phyloP scores from a whole-genome alignment of 1,139 yeast genomes.

The Yamadazyma mexicana region DNA sequence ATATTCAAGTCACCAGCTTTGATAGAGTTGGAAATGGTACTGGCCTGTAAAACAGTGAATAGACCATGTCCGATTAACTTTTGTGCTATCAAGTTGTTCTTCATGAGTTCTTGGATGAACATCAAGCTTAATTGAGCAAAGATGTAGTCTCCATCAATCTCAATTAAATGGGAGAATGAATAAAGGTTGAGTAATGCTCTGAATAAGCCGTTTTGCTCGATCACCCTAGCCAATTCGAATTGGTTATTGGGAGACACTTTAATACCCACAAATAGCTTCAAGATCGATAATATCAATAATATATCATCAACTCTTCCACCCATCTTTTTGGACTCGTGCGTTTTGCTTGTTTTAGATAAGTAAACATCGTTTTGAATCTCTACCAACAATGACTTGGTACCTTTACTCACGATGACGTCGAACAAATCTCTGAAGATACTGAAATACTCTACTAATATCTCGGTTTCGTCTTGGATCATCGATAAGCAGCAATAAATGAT shows the following conservation, averaged over 20 bases:
- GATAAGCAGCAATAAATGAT: constrained; percentile 52
- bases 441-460: constrained; percentile 46
- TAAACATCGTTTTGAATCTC: constrained; percentile 59
- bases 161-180: constrained; percentile 65
- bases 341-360: constrained; percentile 33
- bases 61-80: constrained; percentile 64
- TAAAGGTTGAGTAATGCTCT: constrained; percentile 64
- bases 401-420: constrained; percentile 58
- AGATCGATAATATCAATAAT: constrained; percentile 59
- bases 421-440: constrained; percentile 57
- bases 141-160: constrained; percentile 60
- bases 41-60: constrained; percentile 68
- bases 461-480: constrained; percentile 41
- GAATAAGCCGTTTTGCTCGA: constrained; percentile 61
- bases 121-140: constrained; percentile 74
- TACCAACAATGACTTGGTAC: constrained; percentile 53
- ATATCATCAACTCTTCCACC: constrained; percentile 62
- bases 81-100: constrained; percentile 64
- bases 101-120: constrained; percentile 68
- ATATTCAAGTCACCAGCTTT: constrained; percentile 66
- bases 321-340: constrained; percentile 29
- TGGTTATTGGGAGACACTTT: constrained; percentile 52
- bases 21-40: constrained; percentile 67
- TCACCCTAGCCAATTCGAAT: constrained; percentile 50
- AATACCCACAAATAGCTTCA: constrained; percentile 56